Conservation (phyloP, 495 filamentous ascomycete species). For the Xylaria intraflava region DNA sequence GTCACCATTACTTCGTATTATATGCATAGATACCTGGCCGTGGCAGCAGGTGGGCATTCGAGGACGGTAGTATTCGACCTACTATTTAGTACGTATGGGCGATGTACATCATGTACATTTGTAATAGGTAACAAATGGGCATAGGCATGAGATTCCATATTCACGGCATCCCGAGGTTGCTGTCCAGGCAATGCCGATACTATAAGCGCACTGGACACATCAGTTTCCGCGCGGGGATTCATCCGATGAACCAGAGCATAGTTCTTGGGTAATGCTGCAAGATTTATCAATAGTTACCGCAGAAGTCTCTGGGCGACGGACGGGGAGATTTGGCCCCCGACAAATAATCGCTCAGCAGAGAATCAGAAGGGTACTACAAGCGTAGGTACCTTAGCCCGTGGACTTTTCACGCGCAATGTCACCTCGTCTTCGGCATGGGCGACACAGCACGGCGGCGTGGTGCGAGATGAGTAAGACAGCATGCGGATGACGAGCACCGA, state of each 20-base stretch:
- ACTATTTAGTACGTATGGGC: too few relatives aligned
- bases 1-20: too few relatives aligned
- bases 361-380: background rate
- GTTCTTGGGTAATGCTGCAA: background rate
- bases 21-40: too few relatives aligned
- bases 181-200: too few relatives aligned
- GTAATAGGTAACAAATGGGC: too few relatives aligned
- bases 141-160: too few relatives aligned
- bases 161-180: background rate
- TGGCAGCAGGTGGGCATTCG: too few relatives aligned
- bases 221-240: background rate
- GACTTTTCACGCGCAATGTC: background rate
- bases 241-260: background rate
- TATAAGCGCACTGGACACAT: too few relatives aligned
- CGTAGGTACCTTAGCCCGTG: background rate
- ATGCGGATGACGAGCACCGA: conserved; percentile 7
- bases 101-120: too few relatives aligned
- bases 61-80: too few relatives aligned
- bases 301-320: background rate
- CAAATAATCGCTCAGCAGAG: background rate
- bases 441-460: conserved; percentile 1
- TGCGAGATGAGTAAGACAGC: conserved; percentile 11
- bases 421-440: conserved; percentile 4
- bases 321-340: background rate
- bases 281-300: background rate